Percentiles rank a stretch among this genome's conserved stretches.
These are phyloP conservation scores for Bassia scoparia DNA, from an alignment of 148 eudicot genomes.

Conservation along the genomic window DNA sequence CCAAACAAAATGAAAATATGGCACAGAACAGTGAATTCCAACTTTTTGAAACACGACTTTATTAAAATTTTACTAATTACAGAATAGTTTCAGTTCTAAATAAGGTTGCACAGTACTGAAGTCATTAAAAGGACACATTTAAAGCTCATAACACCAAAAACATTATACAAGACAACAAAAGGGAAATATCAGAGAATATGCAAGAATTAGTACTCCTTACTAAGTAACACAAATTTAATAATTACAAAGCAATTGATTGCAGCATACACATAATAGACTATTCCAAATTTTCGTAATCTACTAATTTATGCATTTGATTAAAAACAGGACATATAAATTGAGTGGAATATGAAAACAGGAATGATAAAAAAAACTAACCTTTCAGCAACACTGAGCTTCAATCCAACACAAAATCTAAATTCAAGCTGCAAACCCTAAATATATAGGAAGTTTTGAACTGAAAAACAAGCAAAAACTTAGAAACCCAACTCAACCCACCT, in stretches of 20 bases:
- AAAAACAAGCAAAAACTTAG: neutral
- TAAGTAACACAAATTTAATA: too few relatives aligned
- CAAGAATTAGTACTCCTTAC: neutral
- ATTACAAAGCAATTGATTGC: neutral
- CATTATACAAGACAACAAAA: neutral
- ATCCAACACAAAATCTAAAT: neutral
- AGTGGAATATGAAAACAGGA: neutral
- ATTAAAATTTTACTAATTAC: neutral
- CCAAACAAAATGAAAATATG: neutral
- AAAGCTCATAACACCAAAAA: too few relatives aligned
- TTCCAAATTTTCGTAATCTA: neutral
- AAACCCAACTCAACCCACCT: constrained; percentile 28
- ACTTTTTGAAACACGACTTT: neutral
- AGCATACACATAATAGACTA: neutral
- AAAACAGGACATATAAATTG: neutral
- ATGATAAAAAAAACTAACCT: constrained; percentile 21
- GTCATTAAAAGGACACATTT: neutral
- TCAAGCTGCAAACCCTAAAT: constrained; percentile 9
- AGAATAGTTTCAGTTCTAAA: neutral
- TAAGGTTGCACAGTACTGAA: neutral
- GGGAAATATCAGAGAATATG: neutral
- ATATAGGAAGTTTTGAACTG: neutral
- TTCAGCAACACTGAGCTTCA: constrained; percentile 20
- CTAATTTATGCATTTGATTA: neutral
- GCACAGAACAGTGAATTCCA: neutral